These are phyloP conservation scores for Borovskyia barvae DNA, from an alignment of 208 protist genomes.

Conservation along the genomic window DNA sequence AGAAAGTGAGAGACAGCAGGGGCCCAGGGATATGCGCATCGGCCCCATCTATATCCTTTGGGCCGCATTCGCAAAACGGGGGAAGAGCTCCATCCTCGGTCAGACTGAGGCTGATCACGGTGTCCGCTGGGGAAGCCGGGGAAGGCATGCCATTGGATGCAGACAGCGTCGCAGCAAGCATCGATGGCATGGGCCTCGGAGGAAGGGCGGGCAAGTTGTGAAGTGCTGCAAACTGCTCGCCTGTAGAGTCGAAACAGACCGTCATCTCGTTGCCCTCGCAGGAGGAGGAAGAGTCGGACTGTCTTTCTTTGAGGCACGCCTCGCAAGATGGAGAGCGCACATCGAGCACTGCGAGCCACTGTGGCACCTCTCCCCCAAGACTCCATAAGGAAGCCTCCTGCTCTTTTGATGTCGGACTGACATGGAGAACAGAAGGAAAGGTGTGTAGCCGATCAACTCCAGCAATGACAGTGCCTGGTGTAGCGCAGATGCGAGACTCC, in stretches of 20 bases:
- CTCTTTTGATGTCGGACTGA: background rate
- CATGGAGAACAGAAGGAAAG: slow-evolving; percentile 9
- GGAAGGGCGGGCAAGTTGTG: slow-evolving; percentile 31
- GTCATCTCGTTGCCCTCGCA: background rate
- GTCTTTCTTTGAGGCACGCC: background rate
- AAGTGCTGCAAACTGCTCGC: slow-evolving; percentile 54
- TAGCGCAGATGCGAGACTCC: slow-evolving; percentile 15
- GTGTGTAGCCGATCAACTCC: slow-evolving; percentile 51
- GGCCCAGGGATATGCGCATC: slow-evolving; percentile 23
- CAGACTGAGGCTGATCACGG: background rate
- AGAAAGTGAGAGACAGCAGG: slow-evolving; percentile 65
- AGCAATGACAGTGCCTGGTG: slow-evolving; percentile 34
- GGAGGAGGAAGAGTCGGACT: too few relatives aligned
- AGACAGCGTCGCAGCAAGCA: background rate
- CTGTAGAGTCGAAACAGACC: slow-evolving; percentile 39
- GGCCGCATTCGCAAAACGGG: slow-evolving; percentile 12
- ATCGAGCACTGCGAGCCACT: slow-evolving; percentile 22
- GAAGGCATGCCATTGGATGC: background rate
- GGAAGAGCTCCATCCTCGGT: background rate
- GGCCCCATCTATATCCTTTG: background rate
- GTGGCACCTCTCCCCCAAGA: background rate
- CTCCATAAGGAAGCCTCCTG: background rate
- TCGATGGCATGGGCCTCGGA: background rate
- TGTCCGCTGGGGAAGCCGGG: background rate
- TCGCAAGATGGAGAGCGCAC: slow-evolving; percentile 1